Evolutionary conservation across 106 monocot species (phyloP).

Genomic region (Dendrobium chrysotoxum): DNA sequence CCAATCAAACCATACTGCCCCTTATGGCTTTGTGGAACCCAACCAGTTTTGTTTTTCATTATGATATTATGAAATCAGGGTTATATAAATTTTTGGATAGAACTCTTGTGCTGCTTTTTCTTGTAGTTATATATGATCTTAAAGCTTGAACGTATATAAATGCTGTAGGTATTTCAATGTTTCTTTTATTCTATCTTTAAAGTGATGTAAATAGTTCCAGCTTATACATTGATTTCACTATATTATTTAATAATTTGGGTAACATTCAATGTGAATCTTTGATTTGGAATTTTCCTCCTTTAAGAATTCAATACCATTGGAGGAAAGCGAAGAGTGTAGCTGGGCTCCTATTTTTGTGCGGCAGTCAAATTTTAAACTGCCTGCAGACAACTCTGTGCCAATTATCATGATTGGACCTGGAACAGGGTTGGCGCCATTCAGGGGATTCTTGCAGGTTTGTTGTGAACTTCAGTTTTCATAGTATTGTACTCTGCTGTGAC

Average conservation of each 20-base stretch:
- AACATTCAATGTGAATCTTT: background rate
- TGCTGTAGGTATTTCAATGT: no score
- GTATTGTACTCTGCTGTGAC: background rate
- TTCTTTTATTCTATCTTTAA: background rate
- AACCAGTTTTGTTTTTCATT: no score
- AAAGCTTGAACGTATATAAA: no score
- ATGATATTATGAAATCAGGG: no score
- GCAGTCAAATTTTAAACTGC: slow-evolving; percentile 57
- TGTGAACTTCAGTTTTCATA: background rate
- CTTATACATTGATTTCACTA: background rate
- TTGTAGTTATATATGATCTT: no score
- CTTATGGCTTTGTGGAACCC: no score
- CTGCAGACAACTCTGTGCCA: slow-evolving; percentile 40
- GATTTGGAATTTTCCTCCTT: slow-evolving; percentile 4
- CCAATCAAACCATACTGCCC: no score
- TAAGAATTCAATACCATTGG: slow-evolving; percentile 43
- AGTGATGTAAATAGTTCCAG: background rate
- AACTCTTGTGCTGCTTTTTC: no score
- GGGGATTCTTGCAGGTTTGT: slow-evolving; percentile 61
- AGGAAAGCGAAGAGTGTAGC: slow-evolving; percentile 35
- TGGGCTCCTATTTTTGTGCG: slow-evolving; percentile 69
- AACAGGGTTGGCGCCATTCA: slow-evolving; percentile 65
- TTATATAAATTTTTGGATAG: no score
- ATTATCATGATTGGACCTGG: slow-evolving; percentile 67
- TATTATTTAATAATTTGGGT: background rate